phyloP scores from a whole-genome alignment of 345 rosid species.

The Anastatica hierochuntica region DNA sequence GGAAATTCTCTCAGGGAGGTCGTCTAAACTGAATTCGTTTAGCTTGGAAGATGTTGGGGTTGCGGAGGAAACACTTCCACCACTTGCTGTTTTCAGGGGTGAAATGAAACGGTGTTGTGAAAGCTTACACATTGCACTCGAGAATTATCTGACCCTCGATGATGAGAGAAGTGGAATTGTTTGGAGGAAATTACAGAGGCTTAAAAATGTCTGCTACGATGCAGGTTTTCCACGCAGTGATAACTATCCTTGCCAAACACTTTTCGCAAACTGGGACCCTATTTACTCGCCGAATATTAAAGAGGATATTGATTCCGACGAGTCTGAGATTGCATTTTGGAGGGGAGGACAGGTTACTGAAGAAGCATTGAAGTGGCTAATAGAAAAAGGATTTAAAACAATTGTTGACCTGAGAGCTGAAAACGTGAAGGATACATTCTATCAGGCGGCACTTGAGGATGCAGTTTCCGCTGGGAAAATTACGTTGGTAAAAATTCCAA shows the following conservation, averaged over 20 bases:
- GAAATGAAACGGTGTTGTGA: slow-evolving; percentile 98
- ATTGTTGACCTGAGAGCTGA: slow-evolving; percentile 86
- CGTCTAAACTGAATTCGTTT: slow-evolving; percentile 42
- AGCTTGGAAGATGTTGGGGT: slow-evolving; percentile 35
- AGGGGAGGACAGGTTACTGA: slow-evolving; percentile 86
- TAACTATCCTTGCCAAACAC: slow-evolving; percentile 53
- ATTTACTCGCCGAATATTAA: slow-evolving; percentile 49
- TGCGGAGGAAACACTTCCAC: slow-evolving; percentile 71
- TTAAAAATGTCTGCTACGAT: slow-evolving; percentile 88
- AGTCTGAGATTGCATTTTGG: slow-evolving; percentile 76
- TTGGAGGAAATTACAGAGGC: slow-evolving; percentile 89
- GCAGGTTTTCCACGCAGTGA: slow-evolving; percentile 71
- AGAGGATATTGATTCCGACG: slow-evolving; percentile 36
- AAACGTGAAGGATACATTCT: slow-evolving; percentile 65
- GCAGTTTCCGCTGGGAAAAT: slow-evolving; percentile 53
- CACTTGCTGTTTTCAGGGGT: slow-evolving; percentile 77
- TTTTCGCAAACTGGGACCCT: slow-evolving; percentile 79
- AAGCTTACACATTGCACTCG: slow-evolving; percentile 88
- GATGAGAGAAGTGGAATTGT: slow-evolving; percentile 56
- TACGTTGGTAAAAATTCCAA: slow-evolving; percentile 60
- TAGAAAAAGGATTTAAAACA: slow-evolving; percentile 67
- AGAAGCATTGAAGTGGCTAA: slow-evolving; percentile 78
- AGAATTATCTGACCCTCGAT: slow-evolving; percentile 64
- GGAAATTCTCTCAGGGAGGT: slow-evolving; percentile 88
- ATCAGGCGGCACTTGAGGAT: slow-evolving; percentile 52